Evolutionary conservation across 2,329 filamentous ascomycete genomes (phyloP).

Genomic region (Colletotrichum karsti): DNA sequence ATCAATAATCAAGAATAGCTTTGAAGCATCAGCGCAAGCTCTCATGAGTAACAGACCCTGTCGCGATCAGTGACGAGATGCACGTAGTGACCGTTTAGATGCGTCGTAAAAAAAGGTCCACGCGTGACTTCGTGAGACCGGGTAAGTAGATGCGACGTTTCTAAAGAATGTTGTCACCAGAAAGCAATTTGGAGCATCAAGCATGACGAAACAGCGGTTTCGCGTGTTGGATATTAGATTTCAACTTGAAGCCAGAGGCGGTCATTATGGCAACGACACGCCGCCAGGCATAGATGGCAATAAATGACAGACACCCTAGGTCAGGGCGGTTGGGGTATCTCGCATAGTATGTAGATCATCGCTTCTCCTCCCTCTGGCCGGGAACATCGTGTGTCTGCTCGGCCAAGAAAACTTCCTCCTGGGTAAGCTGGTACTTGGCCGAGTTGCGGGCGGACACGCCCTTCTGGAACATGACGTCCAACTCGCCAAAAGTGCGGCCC

Average conservation of each 20-base stretch:
- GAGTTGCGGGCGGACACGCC: constrained; percentile 48
- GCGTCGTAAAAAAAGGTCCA: too few relatives aligned
- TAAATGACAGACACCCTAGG: not conserved
- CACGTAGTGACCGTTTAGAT: too few relatives aligned
- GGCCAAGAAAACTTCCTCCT: constrained; percentile 39
- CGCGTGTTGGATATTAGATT: constrained; percentile 7
- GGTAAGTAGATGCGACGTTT: too few relatives aligned
- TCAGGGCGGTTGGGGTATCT: constrained; percentile 3
- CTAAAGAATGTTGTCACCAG: too few relatives aligned
- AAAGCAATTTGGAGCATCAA: too few relatives aligned
- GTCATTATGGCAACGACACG: not conserved
- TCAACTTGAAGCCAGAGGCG: not conserved
- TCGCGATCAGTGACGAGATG: too few relatives aligned
- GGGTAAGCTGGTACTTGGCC: constrained; percentile 42
- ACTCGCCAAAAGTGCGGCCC: constrained; percentile 53
- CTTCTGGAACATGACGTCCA: constrained; percentile 53
- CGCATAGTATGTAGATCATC: not conserved
- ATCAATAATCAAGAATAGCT: too few relatives aligned
- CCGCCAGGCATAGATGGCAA: constrained; percentile 4
- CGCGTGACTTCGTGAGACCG: too few relatives aligned
- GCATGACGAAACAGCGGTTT: too few relatives aligned
- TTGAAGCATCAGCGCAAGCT: too few relatives aligned
- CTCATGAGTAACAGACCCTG: too few relatives aligned
- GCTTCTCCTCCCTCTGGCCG: constrained; percentile 15
- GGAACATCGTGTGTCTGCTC: constrained; percentile 4